phyloP scores from a whole-genome alignment of 768 basidiomycete genomes.

The Naganishia vishniacii region DNA sequence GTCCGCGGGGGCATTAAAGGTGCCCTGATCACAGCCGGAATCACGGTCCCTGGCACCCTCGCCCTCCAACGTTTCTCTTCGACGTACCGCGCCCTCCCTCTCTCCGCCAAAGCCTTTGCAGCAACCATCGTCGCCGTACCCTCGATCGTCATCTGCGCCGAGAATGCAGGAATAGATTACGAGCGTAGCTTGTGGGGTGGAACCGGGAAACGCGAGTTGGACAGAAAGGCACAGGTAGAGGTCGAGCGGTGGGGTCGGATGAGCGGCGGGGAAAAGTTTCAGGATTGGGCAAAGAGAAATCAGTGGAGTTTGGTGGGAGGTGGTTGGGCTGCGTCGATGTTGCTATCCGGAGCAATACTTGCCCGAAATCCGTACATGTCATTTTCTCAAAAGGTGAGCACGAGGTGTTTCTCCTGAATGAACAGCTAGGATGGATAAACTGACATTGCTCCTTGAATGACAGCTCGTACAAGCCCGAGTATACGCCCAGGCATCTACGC shows the following conservation, averaged over 20 bases:
- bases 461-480: constrained; percentile 49
- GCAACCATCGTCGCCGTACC: constrained; percentile 38
- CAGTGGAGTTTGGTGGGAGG: constrained; percentile 43
- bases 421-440: background rate
- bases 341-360: constrained; percentile 36
- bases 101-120: constrained; percentile 42
- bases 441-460: background rate
- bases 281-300: constrained; percentile 41
- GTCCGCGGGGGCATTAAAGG: constrained; percentile 39
- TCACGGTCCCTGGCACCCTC: constrained; percentile 36
- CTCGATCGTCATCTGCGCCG: constrained; percentile 38
- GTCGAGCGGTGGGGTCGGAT: constrained; percentile 35
- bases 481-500: constrained; percentile 46
- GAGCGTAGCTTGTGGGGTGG: constrained; percentile 37
- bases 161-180: constrained; percentile 45
- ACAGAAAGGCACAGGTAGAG: constrained; percentile 28
- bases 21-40: constrained; percentile 29
- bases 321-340: constrained; percentile 45
- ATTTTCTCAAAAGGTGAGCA: constrained; percentile 44
- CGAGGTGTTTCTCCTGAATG: background rate
- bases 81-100: constrained; percentile 37
- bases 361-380: constrained; percentile 39
- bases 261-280: constrained; percentile 32
- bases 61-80: constrained; percentile 30
- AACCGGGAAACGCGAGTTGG: constrained; percentile 33